A percentile compares a stretch with the other conserved stretches of the same genome.
Conservation (phyloP, 176 grass and related monocot species). For the Paspalum notatum region DNA sequence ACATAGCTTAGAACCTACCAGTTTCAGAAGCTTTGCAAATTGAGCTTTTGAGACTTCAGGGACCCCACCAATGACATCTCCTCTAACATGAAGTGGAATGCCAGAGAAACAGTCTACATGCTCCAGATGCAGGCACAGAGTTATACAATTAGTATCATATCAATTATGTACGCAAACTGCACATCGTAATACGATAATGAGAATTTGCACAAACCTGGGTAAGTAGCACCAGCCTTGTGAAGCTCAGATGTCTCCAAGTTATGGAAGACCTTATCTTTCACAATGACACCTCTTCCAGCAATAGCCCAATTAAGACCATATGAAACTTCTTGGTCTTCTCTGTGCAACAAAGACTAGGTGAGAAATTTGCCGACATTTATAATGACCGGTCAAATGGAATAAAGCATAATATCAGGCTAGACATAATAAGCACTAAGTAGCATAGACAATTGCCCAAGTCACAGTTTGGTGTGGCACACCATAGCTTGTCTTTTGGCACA, state of each 20-base stretch:
- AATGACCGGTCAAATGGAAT: conserved; percentile 2
- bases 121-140: conserved; percentile 25
- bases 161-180: background rate
- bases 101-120: conserved; percentile 56
- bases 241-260: conserved; percentile 70
- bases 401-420: background rate
- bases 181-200: background rate
- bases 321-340: conserved; percentile 60
- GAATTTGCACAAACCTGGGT: conserved; percentile 42
- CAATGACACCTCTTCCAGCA: conserved; percentile 67
- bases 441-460: background rate
- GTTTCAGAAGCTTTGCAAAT: conserved; percentile 88
- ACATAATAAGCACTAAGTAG: background rate
- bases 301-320: conserved; percentile 77
- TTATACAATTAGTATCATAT: conserved; percentile 13
- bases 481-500: background rate
- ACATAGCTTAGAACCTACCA: conserved; percentile 41
- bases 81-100: conserved; percentile 82
- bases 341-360: conserved; percentile 45
- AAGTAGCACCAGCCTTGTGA: conserved; percentile 60
- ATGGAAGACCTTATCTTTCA: conserved; percentile 78
- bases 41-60: conserved; percentile 70
- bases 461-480: background rate
- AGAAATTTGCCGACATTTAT: background rate
- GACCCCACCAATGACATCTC: conserved; percentile 47